Evolutionary conservation across 2,329 filamentous ascomycete species (phyloP), one percentile per base, ranked within the genome.

Genomic region (Cercospora berteroae): DNA sequence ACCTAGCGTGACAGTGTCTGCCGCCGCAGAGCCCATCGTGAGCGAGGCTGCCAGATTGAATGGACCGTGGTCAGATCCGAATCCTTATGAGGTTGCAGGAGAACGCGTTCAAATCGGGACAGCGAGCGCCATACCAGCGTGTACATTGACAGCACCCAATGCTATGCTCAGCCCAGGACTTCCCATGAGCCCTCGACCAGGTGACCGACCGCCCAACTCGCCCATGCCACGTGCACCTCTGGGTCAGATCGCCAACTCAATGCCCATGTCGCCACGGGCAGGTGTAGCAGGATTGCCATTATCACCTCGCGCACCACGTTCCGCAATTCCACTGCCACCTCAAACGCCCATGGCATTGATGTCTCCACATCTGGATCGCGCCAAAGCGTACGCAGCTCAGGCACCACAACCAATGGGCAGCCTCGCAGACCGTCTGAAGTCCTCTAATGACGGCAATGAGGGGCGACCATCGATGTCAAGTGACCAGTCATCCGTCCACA

Each of bases 281-380:
- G 80, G 79, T 69, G 77, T 81, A 60, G 81, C 83, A 23, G 83
- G 80, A 4, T 78, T 87, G 59, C 88, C 89, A 56, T 82, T 92
- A 31, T 91, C 90, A 5, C 90, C 92, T 5, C 88, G 92, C 72
- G 87, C 90, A 58, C 89, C 90, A 33, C 88, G 90, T 72, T 88
- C 92, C 72, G 87, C 90, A 2, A 89, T 92, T 56, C 90, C 90
- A 3, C 80, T 93, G 36, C 89, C 90, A 18, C 88, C 89, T 23
- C 89, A 89, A 67, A 90, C 90, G 0, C 87, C 90, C 10, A 83
- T 89, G 63, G 85, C 87, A 18, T 86, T 87, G n/a, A 83, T 85
- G 31, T 84, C 85, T n/a, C 81, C 84, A 65, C 80, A 79, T 69
- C 77, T 79, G 61, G 75, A 78, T 52, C 76, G 81, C 64, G 74